A percentile compares a stretch with the other conserved stretches of the same genome.
phyloP scores from a whole-genome alignment of 2,329 filamentous ascomycete genomes.

The Chaetomiaceae sp. region DNA sequence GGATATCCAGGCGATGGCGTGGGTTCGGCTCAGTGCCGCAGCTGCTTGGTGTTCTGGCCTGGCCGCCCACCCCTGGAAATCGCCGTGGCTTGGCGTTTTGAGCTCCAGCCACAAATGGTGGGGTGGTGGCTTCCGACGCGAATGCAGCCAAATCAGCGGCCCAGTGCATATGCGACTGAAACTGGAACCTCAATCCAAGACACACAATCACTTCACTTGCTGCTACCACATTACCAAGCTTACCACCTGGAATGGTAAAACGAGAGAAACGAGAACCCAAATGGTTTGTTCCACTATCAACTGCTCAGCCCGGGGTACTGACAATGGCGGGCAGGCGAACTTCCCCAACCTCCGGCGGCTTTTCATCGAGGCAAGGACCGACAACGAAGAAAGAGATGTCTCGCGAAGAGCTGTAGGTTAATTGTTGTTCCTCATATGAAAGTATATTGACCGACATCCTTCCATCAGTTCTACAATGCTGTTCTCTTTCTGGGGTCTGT shows the following conservation, averaged over 20 bases:
- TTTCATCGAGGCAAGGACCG: slow-evolving; percentile 89
- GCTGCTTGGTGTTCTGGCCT: slow-evolving; percentile 8
- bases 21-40: not conserved
- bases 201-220: too few relatives aligned
- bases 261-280: too few relatives aligned
- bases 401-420: slow-evolving; percentile 80
- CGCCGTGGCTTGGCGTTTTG: slow-evolving; percentile 17
- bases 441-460: slow-evolving; percentile 7
- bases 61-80: slow-evolving; percentile 1
- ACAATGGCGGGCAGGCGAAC: slow-evolving; percentile 54
- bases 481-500: slow-evolving; percentile 96
- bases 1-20: slow-evolving; percentile 5
- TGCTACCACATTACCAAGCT: too few relatives aligned
- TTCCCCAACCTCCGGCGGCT: slow-evolving; percentile 93
- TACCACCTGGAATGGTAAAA: not conserved
- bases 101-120: slow-evolving; percentile 22
- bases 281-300: too few relatives aligned
- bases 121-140: slow-evolving; percentile 10
- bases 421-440: not conserved
- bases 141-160: too few relatives aligned
- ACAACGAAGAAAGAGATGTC: slow-evolving; percentile 90
- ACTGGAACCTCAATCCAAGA: too few relatives aligned
- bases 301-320: too few relatives aligned
- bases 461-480: slow-evolving; percentile 86
- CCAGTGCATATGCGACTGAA: too few relatives aligned